Conservation (phyloP, 176 grass and related monocot genomes). For the Ampelocalamus luodianensis region DNA sequence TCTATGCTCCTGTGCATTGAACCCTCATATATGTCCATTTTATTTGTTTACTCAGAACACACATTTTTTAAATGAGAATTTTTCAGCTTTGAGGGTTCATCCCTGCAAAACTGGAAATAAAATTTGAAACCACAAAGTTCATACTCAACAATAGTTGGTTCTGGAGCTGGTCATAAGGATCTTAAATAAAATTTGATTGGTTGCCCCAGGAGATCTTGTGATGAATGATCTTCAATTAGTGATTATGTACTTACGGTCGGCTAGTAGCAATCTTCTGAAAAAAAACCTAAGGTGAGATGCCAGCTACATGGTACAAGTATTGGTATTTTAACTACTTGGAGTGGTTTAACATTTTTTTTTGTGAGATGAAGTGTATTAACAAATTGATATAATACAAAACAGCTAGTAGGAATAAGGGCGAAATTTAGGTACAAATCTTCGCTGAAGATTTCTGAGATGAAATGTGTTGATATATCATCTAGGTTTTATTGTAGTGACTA, state of each 20-base stretch:
- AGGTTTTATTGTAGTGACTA: conserved; percentile 49
- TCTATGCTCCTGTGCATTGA: conserved; percentile 11
- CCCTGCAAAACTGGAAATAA: conserved; percentile 1
- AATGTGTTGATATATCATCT: conserved; percentile 28
- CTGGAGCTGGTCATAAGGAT: conserved; percentile 6
- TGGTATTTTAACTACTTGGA: conserved; percentile 17
- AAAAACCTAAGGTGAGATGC: not conserved
- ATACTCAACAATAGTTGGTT: conserved; percentile 26
- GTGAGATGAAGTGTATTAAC: conserved; percentile 17
- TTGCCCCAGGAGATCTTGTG: conserved; percentile 10
- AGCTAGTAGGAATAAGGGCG: not conserved
- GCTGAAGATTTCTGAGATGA: conserved; percentile 18
- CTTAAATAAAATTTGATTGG: conserved; percentile 2
- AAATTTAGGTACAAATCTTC: not conserved
- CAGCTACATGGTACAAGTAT: not conserved
- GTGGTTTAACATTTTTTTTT: conserved; percentile 16
- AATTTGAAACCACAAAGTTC: conserved; percentile 13
- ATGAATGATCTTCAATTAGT: not conserved
- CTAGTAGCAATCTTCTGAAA: conserved; percentile 24
- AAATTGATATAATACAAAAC: conserved; percentile 21
- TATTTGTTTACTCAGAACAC: conserved; percentile 36
- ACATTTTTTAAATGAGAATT: not conserved
- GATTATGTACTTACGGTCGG: conserved; percentile 18
- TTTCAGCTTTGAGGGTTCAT: conserved; percentile 3
- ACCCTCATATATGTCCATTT: conserved; percentile 6